Evolutionary conservation across 2,329 filamentous ascomycete genomes (phyloP).

Genomic region (Fonsecaea multimorphosa): DNA sequence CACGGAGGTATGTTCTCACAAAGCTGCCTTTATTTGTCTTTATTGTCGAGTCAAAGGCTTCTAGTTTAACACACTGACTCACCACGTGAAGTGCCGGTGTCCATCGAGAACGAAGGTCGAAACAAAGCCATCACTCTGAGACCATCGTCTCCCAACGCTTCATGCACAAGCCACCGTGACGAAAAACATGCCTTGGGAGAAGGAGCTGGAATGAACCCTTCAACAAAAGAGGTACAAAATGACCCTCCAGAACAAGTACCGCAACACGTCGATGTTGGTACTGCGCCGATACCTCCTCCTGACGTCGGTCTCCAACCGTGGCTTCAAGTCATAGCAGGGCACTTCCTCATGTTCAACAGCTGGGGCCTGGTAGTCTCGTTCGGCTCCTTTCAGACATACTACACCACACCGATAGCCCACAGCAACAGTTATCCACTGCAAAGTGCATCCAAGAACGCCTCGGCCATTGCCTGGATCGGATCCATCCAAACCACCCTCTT

Average conservation of each 20-base stretch:
- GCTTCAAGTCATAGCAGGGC: conserved; percentile 3
- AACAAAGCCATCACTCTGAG: background rate
- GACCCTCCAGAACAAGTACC: background rate
- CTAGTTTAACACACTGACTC: background rate
- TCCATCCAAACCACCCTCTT: conserved; percentile 8
- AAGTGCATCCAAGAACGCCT: background rate
- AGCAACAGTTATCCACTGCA: background rate
- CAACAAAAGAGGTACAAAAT: background rate
- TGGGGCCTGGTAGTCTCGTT: conserved; percentile 2
- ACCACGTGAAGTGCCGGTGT: background rate
- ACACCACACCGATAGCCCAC: background rate
- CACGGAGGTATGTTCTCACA: background rate
- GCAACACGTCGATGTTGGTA: background rate
- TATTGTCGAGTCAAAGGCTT: background rate
- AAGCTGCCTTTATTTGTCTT: background rate
- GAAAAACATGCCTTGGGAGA: background rate
- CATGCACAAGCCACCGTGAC: background rate
- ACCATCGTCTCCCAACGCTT: background rate
- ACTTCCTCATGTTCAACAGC: conserved; percentile 9
- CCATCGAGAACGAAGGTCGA: background rate
- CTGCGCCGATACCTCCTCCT: background rate
- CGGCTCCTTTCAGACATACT: conserved; percentile 7
- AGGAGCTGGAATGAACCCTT: background rate
- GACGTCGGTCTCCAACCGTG: conserved; percentile 9
- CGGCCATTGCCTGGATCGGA: conserved; percentile 9